phyloP scores from a whole-genome alignment of 306 rosid species.

The Pyrus betulifolia region DNA sequence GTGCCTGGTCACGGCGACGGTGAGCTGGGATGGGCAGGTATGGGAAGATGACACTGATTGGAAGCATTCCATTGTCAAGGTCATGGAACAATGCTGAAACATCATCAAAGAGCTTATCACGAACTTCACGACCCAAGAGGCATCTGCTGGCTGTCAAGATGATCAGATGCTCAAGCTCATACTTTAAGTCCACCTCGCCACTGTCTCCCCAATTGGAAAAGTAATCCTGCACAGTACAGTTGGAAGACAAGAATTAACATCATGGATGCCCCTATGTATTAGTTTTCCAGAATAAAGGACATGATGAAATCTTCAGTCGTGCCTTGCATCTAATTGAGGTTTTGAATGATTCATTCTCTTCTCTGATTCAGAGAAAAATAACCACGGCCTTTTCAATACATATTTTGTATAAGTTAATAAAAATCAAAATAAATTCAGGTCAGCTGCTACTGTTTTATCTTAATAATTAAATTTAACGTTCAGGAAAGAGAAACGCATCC shows the following conservation, averaged over 20 bases:
- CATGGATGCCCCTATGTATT: neutral
- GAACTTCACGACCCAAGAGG: slow-evolving; percentile 88
- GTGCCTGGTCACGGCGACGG: slow-evolving; percentile 76
- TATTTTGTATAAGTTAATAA: too few species aligned
- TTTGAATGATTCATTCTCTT: neutral
- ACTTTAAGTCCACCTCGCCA: slow-evolving; percentile 92
- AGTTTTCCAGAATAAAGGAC: neutral
- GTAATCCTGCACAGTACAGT: slow-evolving; percentile 57
- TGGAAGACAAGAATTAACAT: neutral
- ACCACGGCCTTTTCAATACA: too few species aligned
- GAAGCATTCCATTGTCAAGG: slow-evolving; percentile 81
- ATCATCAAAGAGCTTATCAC: slow-evolving; percentile 86
- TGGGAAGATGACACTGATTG: slow-evolving; percentile 84
- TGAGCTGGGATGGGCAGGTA: slow-evolving; percentile 95
- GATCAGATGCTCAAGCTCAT: slow-evolving; percentile 90
- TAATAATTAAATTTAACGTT: neutral
- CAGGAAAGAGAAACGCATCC: neutral
- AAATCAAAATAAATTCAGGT: too few species aligned
- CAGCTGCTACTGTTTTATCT: neutral
- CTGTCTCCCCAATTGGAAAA: slow-evolving; percentile 94
- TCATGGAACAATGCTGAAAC: slow-evolving; percentile 95
- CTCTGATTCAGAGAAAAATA: neutral
- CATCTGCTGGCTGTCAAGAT: slow-evolving; percentile 95
- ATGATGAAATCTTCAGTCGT: neutral
- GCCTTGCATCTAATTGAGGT: neutral